These are phyloP conservation scores for Lupinus albus DNA, from an alignment of 306 rosid species.

Conservation along the genomic window DNA sequence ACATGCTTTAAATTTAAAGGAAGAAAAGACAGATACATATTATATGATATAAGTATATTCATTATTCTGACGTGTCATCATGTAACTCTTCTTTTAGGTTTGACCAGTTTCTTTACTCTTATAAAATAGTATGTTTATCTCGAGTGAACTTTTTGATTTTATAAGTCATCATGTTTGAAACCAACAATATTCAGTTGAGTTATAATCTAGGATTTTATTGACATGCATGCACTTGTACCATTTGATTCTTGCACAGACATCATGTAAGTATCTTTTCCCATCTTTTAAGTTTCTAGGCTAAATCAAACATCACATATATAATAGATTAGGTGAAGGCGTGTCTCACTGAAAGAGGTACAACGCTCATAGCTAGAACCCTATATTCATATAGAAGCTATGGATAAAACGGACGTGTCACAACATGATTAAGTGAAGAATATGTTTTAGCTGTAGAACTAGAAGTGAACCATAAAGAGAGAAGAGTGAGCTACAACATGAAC, in stretches of 20 bases:
- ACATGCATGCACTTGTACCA: background rate
- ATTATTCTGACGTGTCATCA: constrained; percentile 1
- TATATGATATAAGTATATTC: background rate
- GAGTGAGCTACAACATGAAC: background rate
- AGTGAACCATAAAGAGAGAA: constrained; percentile 6
- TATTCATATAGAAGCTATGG: background rate
- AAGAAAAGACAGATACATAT: constrained; percentile 15
- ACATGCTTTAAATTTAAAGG: constrained; percentile 1
- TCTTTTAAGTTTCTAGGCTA: background rate
- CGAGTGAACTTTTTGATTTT: constrained; percentile 3
- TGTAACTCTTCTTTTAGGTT: constrained; percentile 16
- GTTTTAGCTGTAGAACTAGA: background rate
- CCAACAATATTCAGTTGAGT: background rate
- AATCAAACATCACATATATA: background rate
- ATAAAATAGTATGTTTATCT: background rate
- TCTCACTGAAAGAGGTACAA: too few species aligned
- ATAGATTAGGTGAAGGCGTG: background rate
- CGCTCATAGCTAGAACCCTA: background rate
- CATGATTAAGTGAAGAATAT: background rate
- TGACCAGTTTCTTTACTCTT: constrained; percentile 8
- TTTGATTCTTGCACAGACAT: constrained; percentile 1
- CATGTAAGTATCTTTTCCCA: background rate
- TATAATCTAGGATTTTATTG: background rate
- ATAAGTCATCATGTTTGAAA: constrained; percentile 2
- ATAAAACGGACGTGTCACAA: background rate